Percentiles rank a stretch among this genome's conserved stretches.
Evolutionary conservation across 345 rosid species (phyloP).

Genomic region (thale cress (Arabidopsis thaliana)): TAIR10.1 NC_003075.7:16492001-16492500

Average conservation of each 20-base stretch:
- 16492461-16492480: slow-evolving; percentile 44
- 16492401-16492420: slow-evolving; percentile 40
- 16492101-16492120: slow-evolving; percentile 74
- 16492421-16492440: slow-evolving; percentile 43
- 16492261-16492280: slow-evolving; percentile 95
- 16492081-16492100: slow-evolving; percentile 53
- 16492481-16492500: slow-evolving; percentile 50
- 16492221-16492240: slow-evolving; percentile 76
- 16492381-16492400: slow-evolving; percentile 47
- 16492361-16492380: slow-evolving; percentile 47
- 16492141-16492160: slow-evolving; percentile 76
- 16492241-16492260: slow-evolving; percentile 88
- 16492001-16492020: slow-evolving; percentile 66
- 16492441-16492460: slow-evolving; percentile 51
- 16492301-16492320: slow-evolving; percentile 65
- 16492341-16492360: slow-evolving; percentile 43
- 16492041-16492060: slow-evolving; percentile 73
- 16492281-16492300: slow-evolving; percentile 71
- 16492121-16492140: slow-evolving; percentile 63
- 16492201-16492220: slow-evolving; percentile 70
- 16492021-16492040: slow-evolving; percentile 76
- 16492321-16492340: slow-evolving; percentile 69
- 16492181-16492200: slow-evolving; percentile 90
- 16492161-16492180: slow-evolving; percentile 77
- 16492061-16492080: slow-evolving; percentile 71